Evolutionary conservation across 805 yeast genomes (phyloP).

Genomic region (Starmerella vaccinii): DNA sequence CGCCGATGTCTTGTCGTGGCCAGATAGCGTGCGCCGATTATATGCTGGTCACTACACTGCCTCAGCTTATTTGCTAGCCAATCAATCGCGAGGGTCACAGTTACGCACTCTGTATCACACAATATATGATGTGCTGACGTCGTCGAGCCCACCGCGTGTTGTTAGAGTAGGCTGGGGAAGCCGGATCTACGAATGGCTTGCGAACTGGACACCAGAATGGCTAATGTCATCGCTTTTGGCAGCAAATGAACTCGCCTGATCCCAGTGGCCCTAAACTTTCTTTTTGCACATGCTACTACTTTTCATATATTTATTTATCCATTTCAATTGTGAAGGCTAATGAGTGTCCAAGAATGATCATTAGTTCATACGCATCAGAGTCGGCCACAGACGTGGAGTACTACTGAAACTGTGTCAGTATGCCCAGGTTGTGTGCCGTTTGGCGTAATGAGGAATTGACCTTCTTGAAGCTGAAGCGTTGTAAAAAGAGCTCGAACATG

Average conservation of each 20-base stretch:
- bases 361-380: too few species aligned
- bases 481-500: too few species aligned
- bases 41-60: conserved; percentile 32
- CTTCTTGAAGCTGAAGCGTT: too few species aligned
- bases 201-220: conserved; percentile 28
- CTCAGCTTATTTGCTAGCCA: conserved; percentile 27
- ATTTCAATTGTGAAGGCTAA: neutral
- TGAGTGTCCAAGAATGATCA: too few species aligned
- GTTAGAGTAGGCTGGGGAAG: conserved; percentile 31
- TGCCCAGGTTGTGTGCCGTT: too few species aligned
- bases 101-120: conserved; percentile 28
- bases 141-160: conserved; percentile 26
- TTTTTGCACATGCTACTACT: neutral
- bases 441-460: too few species aligned
- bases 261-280: neutral
- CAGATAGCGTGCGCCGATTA: conserved; percentile 31
- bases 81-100: conserved; percentile 29
- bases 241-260: neutral
- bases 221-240: conserved; percentile 17
- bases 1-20: conserved; percentile 37
- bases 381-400: too few species aligned
- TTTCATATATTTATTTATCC: neutral
- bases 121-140: conserved; percentile 28
- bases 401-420: too few species aligned
- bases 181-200: conserved; percentile 27